Conservation (phyloP, 2,329 filamentous ascomycete genomes). For the Sarocladium strictum region DNA sequence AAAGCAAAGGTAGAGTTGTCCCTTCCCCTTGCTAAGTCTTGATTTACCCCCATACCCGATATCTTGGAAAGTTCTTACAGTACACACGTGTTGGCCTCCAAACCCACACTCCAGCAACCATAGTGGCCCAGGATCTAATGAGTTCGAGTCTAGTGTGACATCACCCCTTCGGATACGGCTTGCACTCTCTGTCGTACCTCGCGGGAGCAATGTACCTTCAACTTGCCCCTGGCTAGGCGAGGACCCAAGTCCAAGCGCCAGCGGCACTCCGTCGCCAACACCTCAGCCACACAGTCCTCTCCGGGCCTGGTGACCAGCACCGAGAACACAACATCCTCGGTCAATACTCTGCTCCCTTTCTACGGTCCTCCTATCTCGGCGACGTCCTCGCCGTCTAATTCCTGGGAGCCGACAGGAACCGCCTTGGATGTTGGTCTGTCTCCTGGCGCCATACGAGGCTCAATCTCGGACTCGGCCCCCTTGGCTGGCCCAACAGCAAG, state of each 20-base stretch:
- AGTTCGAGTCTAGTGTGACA: slow-evolving; percentile 8
- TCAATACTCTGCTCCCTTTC: background rate
- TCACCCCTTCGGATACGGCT: background rate
- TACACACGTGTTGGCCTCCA: background rate
- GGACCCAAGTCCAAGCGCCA: slow-evolving; percentile 28
- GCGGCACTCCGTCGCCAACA: background rate
- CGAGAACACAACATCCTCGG: background rate
- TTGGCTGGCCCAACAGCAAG: slow-evolving; percentile 15
- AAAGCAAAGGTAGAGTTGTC: slow-evolving; percentile 25
- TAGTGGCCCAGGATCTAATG: background rate
- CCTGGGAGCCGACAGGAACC: slow-evolving; percentile 16
- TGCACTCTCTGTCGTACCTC: slow-evolving; percentile 28
- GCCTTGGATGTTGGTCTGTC: slow-evolving; percentile 16
- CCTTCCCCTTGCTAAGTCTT: background rate
- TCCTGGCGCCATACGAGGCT: slow-evolving; percentile 17
- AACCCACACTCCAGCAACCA: background rate
- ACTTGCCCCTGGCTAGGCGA: slow-evolving; percentile 30
- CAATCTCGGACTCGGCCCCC: slow-evolving; percentile 11
- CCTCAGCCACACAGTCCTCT: background rate
- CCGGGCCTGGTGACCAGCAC: background rate
- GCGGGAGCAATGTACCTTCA: slow-evolving; percentile 28
- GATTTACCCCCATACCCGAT: background rate
- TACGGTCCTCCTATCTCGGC: background rate
- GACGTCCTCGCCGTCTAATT: background rate
- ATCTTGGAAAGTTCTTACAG: background rate